Evolutionary conservation across 169 alveolate genomes (phyloP).

Genomic region (Plasmodium knowlesi): DNA sequence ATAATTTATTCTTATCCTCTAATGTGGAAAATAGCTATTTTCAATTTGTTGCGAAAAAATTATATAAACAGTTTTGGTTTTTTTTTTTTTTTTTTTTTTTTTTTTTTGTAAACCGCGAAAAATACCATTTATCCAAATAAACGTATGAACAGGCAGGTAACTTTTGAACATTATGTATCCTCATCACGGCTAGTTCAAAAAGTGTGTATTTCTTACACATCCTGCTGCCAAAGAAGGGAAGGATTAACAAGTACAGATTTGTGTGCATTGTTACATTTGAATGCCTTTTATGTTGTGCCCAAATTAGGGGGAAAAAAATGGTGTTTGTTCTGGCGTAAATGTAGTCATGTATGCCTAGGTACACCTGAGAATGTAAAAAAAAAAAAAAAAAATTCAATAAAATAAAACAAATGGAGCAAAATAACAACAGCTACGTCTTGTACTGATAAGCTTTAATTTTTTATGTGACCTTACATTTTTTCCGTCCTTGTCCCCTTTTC

Average conservation of each 20-base stretch:
- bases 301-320: background rate
- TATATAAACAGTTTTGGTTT: background rate
- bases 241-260: background rate
- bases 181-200: background rate
- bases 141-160: background rate
- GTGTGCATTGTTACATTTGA: background rate
- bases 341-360: background rate
- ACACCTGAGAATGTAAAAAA: background rate
- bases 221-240: background rate
- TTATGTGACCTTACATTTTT: background rate
- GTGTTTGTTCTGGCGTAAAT: background rate
- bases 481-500: background rate
- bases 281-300: background rate
- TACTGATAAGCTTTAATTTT: background rate
- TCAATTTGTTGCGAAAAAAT: background rate
- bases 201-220: background rate
- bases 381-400: background rate
- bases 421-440: background rate
- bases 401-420: background rate
- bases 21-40: background rate
- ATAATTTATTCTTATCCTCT: background rate
- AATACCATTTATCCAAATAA: slow-evolving; percentile 7
- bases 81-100: slow-evolving; percentile 13
- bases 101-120: slow-evolving; percentile 9
- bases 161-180: background rate